Base-by-base conservation (phyloP, 2,329 filamentous ascomycete species). In the Stagonosporopsis rhizophila region DNA sequence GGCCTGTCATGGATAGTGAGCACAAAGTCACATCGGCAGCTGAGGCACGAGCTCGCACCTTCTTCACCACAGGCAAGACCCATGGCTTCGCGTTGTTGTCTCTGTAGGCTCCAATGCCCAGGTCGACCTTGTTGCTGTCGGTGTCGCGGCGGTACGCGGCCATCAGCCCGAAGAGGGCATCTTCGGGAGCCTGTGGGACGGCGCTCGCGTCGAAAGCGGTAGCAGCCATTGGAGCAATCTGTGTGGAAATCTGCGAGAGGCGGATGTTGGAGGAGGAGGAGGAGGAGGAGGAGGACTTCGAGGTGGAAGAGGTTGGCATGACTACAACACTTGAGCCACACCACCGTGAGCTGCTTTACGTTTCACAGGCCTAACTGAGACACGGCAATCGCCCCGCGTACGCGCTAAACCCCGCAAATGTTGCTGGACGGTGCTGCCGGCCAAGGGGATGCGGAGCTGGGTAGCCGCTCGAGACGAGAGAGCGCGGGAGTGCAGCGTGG, bases 1-100 rank as follows among this genome's bases (percentile, higher is more conserved):
- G 68, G 95, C 95, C 94, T 98, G 75, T 48, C 64, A 47, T 56
- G 44, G 41, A 54, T 44, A 37, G 64, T 73, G 49, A 72, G 71
- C 60, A 49, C 45, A 48, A 4, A 42, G 40, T 25, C 19, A 17
- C 17, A 5, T n/a, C 25, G n/a, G 23, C 15, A 44, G 27, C 30
- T 27, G 28, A 6, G 44, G 51, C 28, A 48, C n/a, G 25, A 25
- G 44, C 40, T 53, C 81, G 73, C 81, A 96, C 94, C 90, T 96
- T 96, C 81, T 92, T 96, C 60, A 98, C 94, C 2, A 98, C 94
- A 19, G 95, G 94, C 61, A 99, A 80, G 60, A 99, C 88, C 95
- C 95, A 99, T 3, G 95, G 95, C 82, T 98, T 98, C 59, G 92
- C 94, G 74, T 93, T 89, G 80, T 98, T 84, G 73, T 96, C 95